A percentile compares a stretch with the other conserved stretches of the same genome.
Evolutionary conservation across 1,284 basidiomycete species (phyloP).

Genomic region (Ustilago sp.): DNA sequence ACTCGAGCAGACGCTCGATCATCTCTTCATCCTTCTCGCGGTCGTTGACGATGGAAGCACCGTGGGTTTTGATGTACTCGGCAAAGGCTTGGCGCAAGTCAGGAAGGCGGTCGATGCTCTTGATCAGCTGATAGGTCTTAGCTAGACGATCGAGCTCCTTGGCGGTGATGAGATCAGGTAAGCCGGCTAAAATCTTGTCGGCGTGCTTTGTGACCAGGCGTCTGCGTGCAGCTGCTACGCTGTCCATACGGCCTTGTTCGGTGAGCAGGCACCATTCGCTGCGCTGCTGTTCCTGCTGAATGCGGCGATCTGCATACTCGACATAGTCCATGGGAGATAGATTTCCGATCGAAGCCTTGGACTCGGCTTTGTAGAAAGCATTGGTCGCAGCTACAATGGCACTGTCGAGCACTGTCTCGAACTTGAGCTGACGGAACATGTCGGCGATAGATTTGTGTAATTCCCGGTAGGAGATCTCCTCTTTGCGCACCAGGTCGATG

Average conservation of each 20-base stretch:
- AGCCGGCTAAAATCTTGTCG: slow-evolving; percentile 36
- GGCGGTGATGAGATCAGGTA: slow-evolving; percentile 50
- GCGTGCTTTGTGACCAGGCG: slow-evolving; percentile 50
- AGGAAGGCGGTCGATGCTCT: slow-evolving; percentile 41
- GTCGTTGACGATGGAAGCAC: slow-evolving; percentile 57
- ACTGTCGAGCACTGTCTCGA: slow-evolving; percentile 43
- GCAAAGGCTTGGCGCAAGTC: slow-evolving; percentile 50
- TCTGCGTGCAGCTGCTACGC: slow-evolving; percentile 33
- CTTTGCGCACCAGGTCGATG: slow-evolving; percentile 40
- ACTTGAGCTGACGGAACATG: slow-evolving; percentile 52
- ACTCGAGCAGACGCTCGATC: slow-evolving; percentile 61
- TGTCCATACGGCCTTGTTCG: slow-evolving; percentile 24
- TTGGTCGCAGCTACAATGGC: slow-evolving; percentile 37
- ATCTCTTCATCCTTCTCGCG: slow-evolving; percentile 59
- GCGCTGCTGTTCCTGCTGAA: slow-evolving; percentile 48
- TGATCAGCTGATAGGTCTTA: slow-evolving; percentile 43
- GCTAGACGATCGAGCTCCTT: slow-evolving; percentile 33
- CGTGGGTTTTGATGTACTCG: slow-evolving; percentile 50
- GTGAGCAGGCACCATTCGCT: slow-evolving; percentile 48
- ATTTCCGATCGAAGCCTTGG: slow-evolving; percentile 17
- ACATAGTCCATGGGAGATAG: slow-evolving; percentile 43
- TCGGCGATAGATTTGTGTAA: slow-evolving; percentile 46
- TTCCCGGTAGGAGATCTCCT: slow-evolving; percentile 28
- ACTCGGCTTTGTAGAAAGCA: slow-evolving; percentile 50
- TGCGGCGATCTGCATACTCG: slow-evolving; percentile 41